Percentiles rank a stretch among this genome's conserved stretches.
These are phyloP conservation scores for Neoboletus brunneissimus DNA, from an alignment of 768 basidiomycete genomes.

Conservation along the genomic window DNA sequence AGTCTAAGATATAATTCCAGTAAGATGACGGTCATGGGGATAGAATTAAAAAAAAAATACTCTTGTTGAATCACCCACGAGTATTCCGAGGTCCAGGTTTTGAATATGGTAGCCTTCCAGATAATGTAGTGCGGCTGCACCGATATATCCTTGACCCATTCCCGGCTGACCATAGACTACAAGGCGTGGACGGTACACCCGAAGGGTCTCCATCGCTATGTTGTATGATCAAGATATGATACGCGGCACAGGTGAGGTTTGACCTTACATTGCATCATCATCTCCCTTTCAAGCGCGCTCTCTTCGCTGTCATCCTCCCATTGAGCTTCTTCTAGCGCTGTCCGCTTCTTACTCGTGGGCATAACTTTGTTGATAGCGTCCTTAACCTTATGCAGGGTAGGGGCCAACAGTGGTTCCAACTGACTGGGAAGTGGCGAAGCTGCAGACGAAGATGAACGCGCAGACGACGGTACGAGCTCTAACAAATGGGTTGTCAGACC, in stretches of 20 bases:
- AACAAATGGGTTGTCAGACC: slow-evolving; percentile 6
- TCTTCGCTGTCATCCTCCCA: slow-evolving; percentile 80
- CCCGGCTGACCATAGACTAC: slow-evolving; percentile 77
- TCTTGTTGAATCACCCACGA: slow-evolving; percentile 86
- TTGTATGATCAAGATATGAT: slow-evolving; percentile 4
- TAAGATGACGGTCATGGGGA: not conserved
- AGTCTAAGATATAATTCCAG: slow-evolving; percentile 47
- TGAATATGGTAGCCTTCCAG: slow-evolving; percentile 96
- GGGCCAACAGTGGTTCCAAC: slow-evolving; percentile 72
- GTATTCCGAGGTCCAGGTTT: slow-evolving; percentile 83
- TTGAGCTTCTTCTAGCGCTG: slow-evolving; percentile 91
- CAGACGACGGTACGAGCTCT: slow-evolving; percentile 96
- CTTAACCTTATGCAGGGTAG: slow-evolving; percentile 70
- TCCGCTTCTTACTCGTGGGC: slow-evolving; percentile 77
- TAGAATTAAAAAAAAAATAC: slow-evolving; percentile 38
- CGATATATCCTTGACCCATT: slow-evolving; percentile 90
- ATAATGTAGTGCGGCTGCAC: slow-evolving; percentile 88
- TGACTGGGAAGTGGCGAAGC: slow-evolving; percentile 85
- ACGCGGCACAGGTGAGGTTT: not conserved
- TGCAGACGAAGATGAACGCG: slow-evolving; percentile 82
- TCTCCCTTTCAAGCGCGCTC: slow-evolving; percentile 85
- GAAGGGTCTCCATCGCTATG: slow-evolving; percentile 85
- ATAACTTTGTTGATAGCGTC: slow-evolving; percentile 67
- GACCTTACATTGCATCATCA: slow-evolving; percentile 77
- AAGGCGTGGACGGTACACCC: slow-evolving; percentile 87